Conservation (phyloP, 371 early-diverging fungal species). For the Smittium mucronatum region DNA sequence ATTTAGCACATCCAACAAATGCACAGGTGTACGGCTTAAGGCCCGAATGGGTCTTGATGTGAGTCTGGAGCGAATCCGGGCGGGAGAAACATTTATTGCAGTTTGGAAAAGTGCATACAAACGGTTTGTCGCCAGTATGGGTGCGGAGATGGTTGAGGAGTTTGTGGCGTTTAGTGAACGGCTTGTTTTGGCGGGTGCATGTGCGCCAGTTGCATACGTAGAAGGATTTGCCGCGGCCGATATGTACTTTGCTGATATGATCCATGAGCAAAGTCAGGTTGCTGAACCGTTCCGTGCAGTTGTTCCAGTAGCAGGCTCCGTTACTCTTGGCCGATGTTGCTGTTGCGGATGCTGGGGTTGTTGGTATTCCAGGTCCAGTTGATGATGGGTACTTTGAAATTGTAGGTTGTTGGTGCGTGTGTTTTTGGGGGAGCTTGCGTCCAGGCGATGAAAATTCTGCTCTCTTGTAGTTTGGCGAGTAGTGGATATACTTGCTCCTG, state of each 20-base stretch:
- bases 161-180: conserved; percentile 12
- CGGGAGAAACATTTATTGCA: conserved; percentile 41
- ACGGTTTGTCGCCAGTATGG: conserved; percentile 50
- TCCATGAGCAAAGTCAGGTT: conserved; percentile 4
- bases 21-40: conserved; percentile 5
- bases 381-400: neutral
- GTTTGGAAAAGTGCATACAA: conserved; percentile 33
- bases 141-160: conserved; percentile 18
- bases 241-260: conserved; percentile 4
- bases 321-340: neutral
- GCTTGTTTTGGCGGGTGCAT: neutral
- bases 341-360: neutral
- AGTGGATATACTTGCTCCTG: neutral
- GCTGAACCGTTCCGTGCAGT: neutral
- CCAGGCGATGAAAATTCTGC: neutral
- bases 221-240: conserved; percentile 8
- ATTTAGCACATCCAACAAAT: conserved; percentile 1
- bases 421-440: neutral
- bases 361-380: neutral
- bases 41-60: conserved; percentile 11
- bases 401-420: neutral
- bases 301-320: conserved; percentile 1
- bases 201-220: conserved; percentile 8
- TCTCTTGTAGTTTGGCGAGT: neutral
- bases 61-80: conserved; percentile 10